Percentiles rank a stretch among this genome's conserved stretches.
phyloP scores from a whole-genome alignment of 2,329 filamentous ascomycete species.

The Diplodia corticola region DNA sequence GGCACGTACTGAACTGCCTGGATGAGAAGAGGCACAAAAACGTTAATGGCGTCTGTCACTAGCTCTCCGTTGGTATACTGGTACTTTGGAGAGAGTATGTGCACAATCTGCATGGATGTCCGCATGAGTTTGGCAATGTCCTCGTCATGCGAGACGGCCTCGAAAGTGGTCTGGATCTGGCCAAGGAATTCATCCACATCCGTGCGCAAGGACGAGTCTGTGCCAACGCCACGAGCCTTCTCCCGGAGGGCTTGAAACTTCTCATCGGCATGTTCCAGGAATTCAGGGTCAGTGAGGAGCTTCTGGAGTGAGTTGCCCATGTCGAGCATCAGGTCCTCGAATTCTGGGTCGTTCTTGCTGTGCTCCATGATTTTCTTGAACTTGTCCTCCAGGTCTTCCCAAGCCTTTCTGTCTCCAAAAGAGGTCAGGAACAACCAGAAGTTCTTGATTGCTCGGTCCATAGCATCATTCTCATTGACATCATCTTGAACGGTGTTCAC shows the following conservation, averaged over 20 bases:
- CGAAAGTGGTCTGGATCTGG: slow-evolving; percentile 67
- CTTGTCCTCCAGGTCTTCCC: slow-evolving; percentile 70
- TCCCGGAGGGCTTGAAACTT: slow-evolving; percentile 61
- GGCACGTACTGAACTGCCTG: slow-evolving; percentile 82
- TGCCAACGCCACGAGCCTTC: slow-evolving; percentile 59
- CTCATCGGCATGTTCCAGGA: slow-evolving; percentile 74
- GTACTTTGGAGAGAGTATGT: slow-evolving; percentile 67
- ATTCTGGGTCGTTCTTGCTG: slow-evolving; percentile 74
- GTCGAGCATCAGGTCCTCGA: slow-evolving; percentile 74
- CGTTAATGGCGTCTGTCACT: slow-evolving; percentile 71
- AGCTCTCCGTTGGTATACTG: slow-evolving; percentile 69
- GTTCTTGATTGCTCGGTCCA: slow-evolving; percentile 73
- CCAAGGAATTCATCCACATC: slow-evolving; percentile 72
- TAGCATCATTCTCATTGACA: slow-evolving; percentile 69
- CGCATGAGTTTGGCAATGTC: slow-evolving; percentile 69
- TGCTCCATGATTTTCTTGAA: slow-evolving; percentile 73
- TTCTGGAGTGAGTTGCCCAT: slow-evolving; percentile 74
- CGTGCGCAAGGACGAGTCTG: slow-evolving; percentile 66
- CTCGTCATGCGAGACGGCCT: slow-evolving; percentile 68
- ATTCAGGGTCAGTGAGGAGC: slow-evolving; percentile 81
- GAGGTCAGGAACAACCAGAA: slow-evolving; percentile 79
- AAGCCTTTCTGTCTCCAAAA: slow-evolving; percentile 72
- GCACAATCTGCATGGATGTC: slow-evolving; percentile 66
- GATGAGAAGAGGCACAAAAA: slow-evolving; percentile 77
- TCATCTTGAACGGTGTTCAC: slow-evolving; percentile 68